phyloP scores from a whole-genome alignment of 306 rosid genomes.

The Corylus americana region DNA sequence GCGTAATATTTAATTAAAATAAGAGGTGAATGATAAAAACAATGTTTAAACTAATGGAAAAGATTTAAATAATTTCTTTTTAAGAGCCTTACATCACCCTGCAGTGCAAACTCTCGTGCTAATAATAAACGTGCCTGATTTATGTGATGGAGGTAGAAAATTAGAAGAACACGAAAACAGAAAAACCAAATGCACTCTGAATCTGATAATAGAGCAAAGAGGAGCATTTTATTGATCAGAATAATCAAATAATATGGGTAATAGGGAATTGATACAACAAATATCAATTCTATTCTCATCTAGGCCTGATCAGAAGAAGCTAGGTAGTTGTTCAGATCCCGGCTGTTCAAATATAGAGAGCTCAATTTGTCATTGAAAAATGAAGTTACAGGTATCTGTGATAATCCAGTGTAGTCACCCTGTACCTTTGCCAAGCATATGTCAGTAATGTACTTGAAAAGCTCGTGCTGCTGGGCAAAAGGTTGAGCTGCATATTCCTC shows the following conservation, averaged over 20 bases:
- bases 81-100: neutral
- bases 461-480: constrained; percentile 7
- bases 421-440: constrained; percentile 5
- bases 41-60: no score
- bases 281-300: neutral
- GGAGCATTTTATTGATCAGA: neutral
- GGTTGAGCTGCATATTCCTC: constrained; percentile 18
- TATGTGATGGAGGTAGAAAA: neutral
- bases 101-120: neutral
- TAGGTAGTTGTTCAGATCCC: neutral
- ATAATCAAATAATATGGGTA: neutral
- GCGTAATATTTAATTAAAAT: no score
- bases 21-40: no score
- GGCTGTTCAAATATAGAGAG: neutral
- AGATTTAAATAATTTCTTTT: neutral
- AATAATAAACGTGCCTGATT: neutral
- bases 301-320: neutral
- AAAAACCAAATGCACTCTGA: neutral
- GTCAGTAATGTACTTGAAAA: neutral
- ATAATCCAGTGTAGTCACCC: neutral
- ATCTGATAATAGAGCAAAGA: neutral
- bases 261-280: neutral
- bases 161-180: neutral
- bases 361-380: neutral
- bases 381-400: neutral